Conservation (phyloP, 495 filamentous ascomycete genomes). For the Penicillium odoratum region DNA sequence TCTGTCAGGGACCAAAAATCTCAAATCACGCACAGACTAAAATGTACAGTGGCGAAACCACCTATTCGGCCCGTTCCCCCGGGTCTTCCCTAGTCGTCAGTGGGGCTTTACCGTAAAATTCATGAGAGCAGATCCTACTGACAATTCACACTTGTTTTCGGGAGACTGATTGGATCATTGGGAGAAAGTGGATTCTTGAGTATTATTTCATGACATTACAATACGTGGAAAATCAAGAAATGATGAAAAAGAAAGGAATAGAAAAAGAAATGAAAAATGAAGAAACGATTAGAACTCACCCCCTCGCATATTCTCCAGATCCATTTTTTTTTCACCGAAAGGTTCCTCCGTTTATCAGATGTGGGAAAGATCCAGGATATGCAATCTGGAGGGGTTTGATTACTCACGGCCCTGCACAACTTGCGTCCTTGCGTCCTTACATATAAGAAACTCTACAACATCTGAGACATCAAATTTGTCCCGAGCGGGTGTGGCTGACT, state of each 20-base stretch:
- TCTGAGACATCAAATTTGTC: constrained; percentile 15
- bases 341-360: constrained; percentile 19
- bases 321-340: background rate
- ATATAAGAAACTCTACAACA: constrained; percentile 12
- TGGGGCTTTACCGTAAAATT: constrained; percentile 8
- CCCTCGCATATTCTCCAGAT: background rate
- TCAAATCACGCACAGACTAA: background rate
- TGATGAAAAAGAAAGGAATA: background rate
- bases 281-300: background rate
- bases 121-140: too few species aligned
- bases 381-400: constrained; percentile 14
- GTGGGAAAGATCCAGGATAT: constrained; percentile 28
- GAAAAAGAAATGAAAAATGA: background rate
- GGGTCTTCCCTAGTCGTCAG: constrained; percentile 18
- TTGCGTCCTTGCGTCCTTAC: background rate
- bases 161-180: too few species aligned
- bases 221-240: too few species aligned
- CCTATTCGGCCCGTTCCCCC: constrained; percentile 32
- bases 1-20: constrained; percentile 14
- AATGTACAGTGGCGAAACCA: constrained; percentile 14
- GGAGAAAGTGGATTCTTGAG: too few species aligned
- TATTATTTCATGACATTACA: too few species aligned
- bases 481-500: constrained; percentile 20
- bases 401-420: background rate
- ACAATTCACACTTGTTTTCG: too few species aligned